phyloP scores from a whole-genome alignment of 2,329 filamentous ascomycete genomes.

The Sphaerulina populicola region DNA sequence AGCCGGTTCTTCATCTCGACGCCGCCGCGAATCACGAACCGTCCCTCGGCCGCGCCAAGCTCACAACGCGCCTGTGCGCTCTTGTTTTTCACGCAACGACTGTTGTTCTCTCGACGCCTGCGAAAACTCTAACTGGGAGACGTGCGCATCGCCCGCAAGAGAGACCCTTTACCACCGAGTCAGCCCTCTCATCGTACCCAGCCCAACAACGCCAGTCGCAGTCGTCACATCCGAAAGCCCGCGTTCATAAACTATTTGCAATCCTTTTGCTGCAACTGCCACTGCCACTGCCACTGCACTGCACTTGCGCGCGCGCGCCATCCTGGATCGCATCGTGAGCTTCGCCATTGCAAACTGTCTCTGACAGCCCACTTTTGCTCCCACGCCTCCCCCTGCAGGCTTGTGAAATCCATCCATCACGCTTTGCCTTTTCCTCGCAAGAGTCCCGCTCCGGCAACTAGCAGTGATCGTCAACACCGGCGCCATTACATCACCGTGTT shows the following conservation, averaged over 20 bases:
- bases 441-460: constrained; percentile 24
- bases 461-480: constrained; percentile 25
- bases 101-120: constrained; percentile 1
- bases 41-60: constrained; percentile 13
- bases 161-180: not conserved
- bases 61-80: constrained; percentile 9
- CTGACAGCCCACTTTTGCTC: constrained; percentile 21
- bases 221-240: not conserved
- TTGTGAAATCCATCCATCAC: constrained; percentile 21
- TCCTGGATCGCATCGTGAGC: constrained; percentile 6
- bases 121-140: constrained; percentile 14
- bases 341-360: constrained; percentile 11
- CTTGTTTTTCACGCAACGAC: constrained; percentile 10
- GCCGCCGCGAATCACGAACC: constrained; percentile 11
- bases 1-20: constrained; percentile 14
- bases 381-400: constrained; percentile 17
- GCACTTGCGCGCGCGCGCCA: not conserved
- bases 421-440: constrained; percentile 18
- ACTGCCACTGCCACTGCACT: not conserved
- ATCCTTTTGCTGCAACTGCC: not conserved
- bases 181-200: constrained; percentile 2
- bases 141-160: no score
- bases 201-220: constrained; percentile 14
- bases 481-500: constrained; percentile 29
- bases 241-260: constrained; percentile 5